Conservation (phyloP, 2,329 filamentous ascomycete species). For the Zymoseptoria crescenta region DNA sequence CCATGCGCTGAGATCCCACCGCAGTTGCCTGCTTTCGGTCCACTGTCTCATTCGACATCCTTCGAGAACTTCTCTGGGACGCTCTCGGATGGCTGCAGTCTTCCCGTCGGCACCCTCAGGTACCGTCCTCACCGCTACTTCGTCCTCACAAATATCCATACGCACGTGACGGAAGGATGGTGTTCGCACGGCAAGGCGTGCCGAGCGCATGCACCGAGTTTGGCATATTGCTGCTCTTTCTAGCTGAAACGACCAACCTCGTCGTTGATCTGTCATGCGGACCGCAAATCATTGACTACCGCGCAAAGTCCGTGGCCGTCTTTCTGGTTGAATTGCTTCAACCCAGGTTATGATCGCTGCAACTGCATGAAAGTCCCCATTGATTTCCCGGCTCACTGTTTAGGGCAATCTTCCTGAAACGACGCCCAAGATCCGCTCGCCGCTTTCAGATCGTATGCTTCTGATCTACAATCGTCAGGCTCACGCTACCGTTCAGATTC, state of each 20-base stretch:
- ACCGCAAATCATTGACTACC: neutral
- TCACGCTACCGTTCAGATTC: neutral
- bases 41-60: conserved; percentile 22
- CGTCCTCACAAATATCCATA: conserved; percentile 4
- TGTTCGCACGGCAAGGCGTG: conserved; percentile 10
- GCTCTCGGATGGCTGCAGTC: conserved; percentile 22
- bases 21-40: conserved; percentile 8
- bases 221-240: neutral
- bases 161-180: conserved; percentile 6
- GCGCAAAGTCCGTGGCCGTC: neutral
- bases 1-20: conserved; percentile 12
- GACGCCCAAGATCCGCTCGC: conserved; percentile 1
- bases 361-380: neutral
- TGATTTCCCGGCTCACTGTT: neutral
- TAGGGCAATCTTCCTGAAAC: conserved; percentile 2
- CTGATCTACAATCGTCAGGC: conserved; percentile 5
- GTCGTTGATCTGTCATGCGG: neutral
- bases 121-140: conserved; percentile 25
- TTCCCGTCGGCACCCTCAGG: conserved; percentile 19
- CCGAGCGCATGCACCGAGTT: conserved; percentile 6
- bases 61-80: conserved; percentile 23
- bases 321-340: neutral
- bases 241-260: neutral
- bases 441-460: conserved; percentile 2
- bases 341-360: neutral